Conservation (phyloP, 768 basidiomycete genomes). For the Mrakia blollopis region DNA sequence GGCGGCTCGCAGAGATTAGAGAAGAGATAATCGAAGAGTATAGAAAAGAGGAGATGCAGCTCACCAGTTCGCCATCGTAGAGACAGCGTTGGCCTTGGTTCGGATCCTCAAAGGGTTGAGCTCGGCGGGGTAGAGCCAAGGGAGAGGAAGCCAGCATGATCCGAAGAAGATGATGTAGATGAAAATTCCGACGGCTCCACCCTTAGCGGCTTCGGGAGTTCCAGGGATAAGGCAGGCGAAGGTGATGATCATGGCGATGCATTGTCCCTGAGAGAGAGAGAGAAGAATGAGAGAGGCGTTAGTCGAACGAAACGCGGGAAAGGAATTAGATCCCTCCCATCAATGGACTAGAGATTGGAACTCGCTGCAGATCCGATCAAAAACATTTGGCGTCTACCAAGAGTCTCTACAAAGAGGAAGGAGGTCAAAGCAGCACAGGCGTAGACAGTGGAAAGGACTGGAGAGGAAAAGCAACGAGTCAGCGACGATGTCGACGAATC, state of each 20-base stretch:
- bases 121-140: slow-evolving; percentile 51
- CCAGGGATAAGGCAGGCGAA: slow-evolving; percentile 36
- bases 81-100: slow-evolving; percentile 48
- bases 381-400: slow-evolving; percentile 50
- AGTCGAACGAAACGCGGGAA: no score
- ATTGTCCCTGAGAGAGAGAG: slow-evolving; percentile 43
- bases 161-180: slow-evolving; percentile 34
- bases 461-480: not conserved
- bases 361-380: slow-evolving; percentile 45
- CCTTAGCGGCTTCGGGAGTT: slow-evolving; percentile 40
- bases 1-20: no score
- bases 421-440: slow-evolving; percentile 44
- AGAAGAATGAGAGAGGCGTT: not conserved
- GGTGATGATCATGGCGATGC: slow-evolving; percentile 44
- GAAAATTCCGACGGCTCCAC: slow-evolving; percentile 45
- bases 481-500: no score
- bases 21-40: no score
- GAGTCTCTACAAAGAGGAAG: slow-evolving; percentile 46
- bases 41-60: not conserved
- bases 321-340: no score
- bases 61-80: slow-evolving; percentile 31
- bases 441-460: slow-evolving; percentile 46
- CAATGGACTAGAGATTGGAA: no score
- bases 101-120: slow-evolving; percentile 49
- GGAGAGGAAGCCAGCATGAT: slow-evolving; percentile 44